phyloP scores from a whole-genome alignment of 495 filamentous ascomycete genomes.

The Annulohypoxylon maeteangense region DNA sequence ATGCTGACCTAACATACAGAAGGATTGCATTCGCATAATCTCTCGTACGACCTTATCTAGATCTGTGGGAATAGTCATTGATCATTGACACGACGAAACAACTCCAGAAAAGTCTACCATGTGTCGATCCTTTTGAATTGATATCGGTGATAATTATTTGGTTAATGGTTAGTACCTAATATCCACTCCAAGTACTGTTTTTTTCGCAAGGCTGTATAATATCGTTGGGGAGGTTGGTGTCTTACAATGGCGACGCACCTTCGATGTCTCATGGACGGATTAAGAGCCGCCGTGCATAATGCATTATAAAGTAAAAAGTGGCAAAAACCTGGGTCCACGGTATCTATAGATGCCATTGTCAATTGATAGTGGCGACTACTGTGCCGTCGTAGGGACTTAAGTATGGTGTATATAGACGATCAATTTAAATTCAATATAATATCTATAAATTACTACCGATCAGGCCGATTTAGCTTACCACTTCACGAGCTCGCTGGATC shows the following conservation, averaged over 20 bases:
- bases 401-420: not conserved
- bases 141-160: not conserved
- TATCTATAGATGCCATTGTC: not conserved
- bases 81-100: not conserved
- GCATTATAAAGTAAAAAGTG: not conserved
- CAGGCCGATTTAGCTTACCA: not conserved
- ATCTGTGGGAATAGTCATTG: not conserved
- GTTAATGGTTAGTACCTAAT: not conserved
- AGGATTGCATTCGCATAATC: slow-evolving; percentile 9
- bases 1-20: not conserved
- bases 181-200: not conserved
- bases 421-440: not conserved
- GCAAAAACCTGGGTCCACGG: not conserved
- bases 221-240: not conserved
- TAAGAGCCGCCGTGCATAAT: not conserved
- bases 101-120: not conserved
- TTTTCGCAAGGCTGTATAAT: too few species aligned
- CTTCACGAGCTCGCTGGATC: not conserved
- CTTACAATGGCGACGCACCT: not conserved
- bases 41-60: slow-evolving; percentile 12
- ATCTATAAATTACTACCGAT: not conserved
- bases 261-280: not conserved
- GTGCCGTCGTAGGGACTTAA: not conserved
- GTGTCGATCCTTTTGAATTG: not conserved
- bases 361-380: not conserved